These are phyloP conservation scores for Lactarius sp. DNA, from an alignment of 768 basidiomycete species.

Conservation along the genomic window DNA sequence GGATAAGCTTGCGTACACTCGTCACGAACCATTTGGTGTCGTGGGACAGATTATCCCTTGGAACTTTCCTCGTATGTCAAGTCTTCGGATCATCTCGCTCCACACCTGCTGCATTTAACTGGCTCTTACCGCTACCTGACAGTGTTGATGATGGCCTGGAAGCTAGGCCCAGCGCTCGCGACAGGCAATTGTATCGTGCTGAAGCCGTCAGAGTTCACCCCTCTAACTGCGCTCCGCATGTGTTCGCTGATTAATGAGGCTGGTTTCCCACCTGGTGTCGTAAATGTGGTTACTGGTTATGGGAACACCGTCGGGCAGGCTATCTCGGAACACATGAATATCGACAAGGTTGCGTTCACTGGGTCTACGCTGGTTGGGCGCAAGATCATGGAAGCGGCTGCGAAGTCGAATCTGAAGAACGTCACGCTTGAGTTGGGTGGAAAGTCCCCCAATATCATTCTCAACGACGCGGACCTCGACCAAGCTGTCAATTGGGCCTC, in stretches of 20 bases:
- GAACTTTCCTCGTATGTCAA: constrained; percentile 50
- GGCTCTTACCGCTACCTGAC: background rate
- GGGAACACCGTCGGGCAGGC: constrained; percentile 53
- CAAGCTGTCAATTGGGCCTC: constrained; percentile 52
- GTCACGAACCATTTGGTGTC: constrained; percentile 60
- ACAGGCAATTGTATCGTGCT: constrained; percentile 55
- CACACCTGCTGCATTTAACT: background rate
- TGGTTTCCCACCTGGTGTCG: constrained; percentile 58
- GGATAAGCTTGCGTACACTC: constrained; percentile 51
- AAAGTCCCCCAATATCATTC: constrained; percentile 56
- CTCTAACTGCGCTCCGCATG: constrained; percentile 48
- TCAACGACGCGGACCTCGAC: constrained; percentile 56
- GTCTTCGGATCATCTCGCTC: background rate
- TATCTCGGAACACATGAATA: constrained; percentile 49
- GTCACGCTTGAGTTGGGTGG: constrained; percentile 71
- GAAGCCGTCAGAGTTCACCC: constrained; percentile 63
- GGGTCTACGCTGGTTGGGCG: constrained; percentile 62
- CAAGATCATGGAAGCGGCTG: constrained; percentile 56
- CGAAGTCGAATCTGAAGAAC: constrained; percentile 59
- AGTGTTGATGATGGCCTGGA: constrained; percentile 56
- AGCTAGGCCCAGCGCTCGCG: constrained; percentile 62
- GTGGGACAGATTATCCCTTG: constrained; percentile 61
- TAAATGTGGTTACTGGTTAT: constrained; percentile 56
- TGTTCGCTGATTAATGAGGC: constrained; percentile 48
- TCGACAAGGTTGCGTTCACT: constrained; percentile 72